A percentile compares a stretch with the other conserved stretches of the same genome.
Evolutionary conservation across 2,329 filamentous ascomycete genomes (phyloP).

Genomic region (Tolypocladium tundrense): DNA sequence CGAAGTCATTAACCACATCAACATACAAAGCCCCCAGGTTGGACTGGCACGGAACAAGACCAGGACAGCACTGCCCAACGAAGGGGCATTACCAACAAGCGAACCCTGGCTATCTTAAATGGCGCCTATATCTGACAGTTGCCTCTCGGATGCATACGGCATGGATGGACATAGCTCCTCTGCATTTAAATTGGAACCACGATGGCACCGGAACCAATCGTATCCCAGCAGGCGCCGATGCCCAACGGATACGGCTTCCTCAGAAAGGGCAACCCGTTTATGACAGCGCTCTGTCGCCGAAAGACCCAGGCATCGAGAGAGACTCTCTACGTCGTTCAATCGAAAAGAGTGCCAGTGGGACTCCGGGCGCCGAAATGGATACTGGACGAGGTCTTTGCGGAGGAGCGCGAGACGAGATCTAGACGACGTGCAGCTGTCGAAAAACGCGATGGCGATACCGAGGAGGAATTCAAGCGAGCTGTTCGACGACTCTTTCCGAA

Average conservation of each 20-base stretch:
- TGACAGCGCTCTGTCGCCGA: slow-evolving; percentile 29
- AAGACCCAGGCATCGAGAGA: slow-evolving; percentile 20
- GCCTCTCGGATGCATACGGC: neutral
- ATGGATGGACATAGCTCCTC: neutral
- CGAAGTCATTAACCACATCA: neutral
- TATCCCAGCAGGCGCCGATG: slow-evolving; percentile 17
- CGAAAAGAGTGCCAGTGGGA: slow-evolving; percentile 17
- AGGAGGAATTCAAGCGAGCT: slow-evolving; percentile 20
- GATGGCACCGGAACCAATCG: slow-evolving; percentile 8
- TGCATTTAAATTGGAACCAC: neutral
- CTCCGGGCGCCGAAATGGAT: slow-evolving; percentile 28
- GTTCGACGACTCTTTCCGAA: slow-evolving; percentile 27
- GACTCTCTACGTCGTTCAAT: slow-evolving; percentile 26
- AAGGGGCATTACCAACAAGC: neutral
- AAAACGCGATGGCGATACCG: slow-evolving; percentile 21
- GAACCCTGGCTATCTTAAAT: neutral
- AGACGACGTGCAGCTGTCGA: slow-evolving; percentile 20
- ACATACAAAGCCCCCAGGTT: neutral
- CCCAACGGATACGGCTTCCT: slow-evolving; percentile 30
- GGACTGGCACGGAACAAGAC: neutral
- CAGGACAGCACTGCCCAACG: neutral
- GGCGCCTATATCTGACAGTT: too few species aligned
- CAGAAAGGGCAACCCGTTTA: slow-evolving; percentile 29
- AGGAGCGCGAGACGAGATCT: slow-evolving; percentile 19
- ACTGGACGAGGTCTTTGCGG: slow-evolving; percentile 14